Base-by-base conservation (phyloP, 345 rosid species). In the Eucalyptus curtisii region DNA sequence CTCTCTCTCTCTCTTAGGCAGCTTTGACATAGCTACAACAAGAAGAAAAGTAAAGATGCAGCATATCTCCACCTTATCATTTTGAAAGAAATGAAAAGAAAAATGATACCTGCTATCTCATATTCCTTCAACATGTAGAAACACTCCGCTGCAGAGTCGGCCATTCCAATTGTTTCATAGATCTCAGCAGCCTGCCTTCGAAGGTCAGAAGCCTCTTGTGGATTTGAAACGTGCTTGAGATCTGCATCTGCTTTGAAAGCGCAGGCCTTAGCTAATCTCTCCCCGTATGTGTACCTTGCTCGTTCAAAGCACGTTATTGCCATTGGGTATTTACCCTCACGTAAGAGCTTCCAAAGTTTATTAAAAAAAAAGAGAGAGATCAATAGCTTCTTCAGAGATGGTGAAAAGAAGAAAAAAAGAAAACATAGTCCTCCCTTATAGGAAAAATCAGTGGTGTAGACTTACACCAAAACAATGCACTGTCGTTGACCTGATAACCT, bases 111-210 rank as follows among this genome's bases (percentile, higher is more conserved):
- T n/a, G 90, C 87, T 25, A 33, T 85, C 50, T 88, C 90, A 64
- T 93, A 94, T 79, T 93, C 93, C 37, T 89, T 90, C 66, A 90
- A 57, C 87, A 89, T 50, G 90, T 44, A 91, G 85, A 92, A 93
- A 86, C 96, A 93, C 71, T 91, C 91, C 3, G 94, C 96, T 7
- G 94, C 96, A 49, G 31, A 66, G 71, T 92, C 92, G 31, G 92
- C 92, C 89, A 89, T 91, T 57, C 94, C 94, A 49, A 95, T 95
- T 15, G 94, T 86, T 84, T 90, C 86, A 66, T 90, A 93, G 19
- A 93, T 91, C 85, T 91, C 91, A 37, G 95, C 95, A 82, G 96
- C 96, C 90, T 92, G 89, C 86, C 93, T 91, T 27, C 91, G 91
- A 45, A 84, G 61, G 87, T 22, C 40, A 25, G 89, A 87, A 64